These are phyloP conservation scores for Nidularia pulvinata DNA, from an alignment of 768 basidiomycete species.

Conservation along the genomic window DNA sequence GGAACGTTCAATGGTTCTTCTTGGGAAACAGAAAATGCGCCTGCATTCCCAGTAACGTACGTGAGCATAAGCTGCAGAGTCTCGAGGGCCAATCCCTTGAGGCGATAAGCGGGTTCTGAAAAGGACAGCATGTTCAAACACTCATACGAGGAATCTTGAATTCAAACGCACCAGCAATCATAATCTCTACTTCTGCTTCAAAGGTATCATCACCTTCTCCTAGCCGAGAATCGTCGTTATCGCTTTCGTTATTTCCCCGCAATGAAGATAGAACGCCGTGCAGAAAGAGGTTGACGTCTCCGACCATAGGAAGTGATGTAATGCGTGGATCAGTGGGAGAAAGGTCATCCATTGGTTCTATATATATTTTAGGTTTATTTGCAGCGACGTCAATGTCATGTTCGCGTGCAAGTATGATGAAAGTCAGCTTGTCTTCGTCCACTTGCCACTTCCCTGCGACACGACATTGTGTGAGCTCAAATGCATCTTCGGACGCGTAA, in stretches of 20 bases:
- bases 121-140: neutral
- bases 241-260: slow-evolving; percentile 8
- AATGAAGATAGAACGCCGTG: slow-evolving; percentile 40
- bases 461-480: neutral
- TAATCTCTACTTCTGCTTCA: slow-evolving; percentile 87
- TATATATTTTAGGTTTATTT: too few species aligned
- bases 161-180: slow-evolving; percentile 77
- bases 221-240: slow-evolving; percentile 13
- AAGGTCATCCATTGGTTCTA: slow-evolving; percentile 2
- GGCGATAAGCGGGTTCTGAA: slow-evolving; percentile 63
- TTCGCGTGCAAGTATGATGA: slow-evolving; percentile 73
- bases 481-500: neutral
- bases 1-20: slow-evolving; percentile 11
- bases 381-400: neutral
- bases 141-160: neutral
- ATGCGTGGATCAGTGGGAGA: slow-evolving; percentile 31
- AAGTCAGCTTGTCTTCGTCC: slow-evolving; percentile 91
- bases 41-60: slow-evolving; percentile 57
- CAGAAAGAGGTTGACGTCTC: slow-evolving; percentile 92
- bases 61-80: slow-evolving; percentile 66
- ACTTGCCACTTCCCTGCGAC: slow-evolving; percentile 77
- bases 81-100: slow-evolving; percentile 64
- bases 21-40: slow-evolving; percentile 12
- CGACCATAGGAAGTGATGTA: slow-evolving; percentile 63
- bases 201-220: slow-evolving; percentile 36